These are phyloP conservation scores for Perkinsus olseni DNA, from an alignment of 169 alveolate species.

Conservation along the genomic window DNA sequence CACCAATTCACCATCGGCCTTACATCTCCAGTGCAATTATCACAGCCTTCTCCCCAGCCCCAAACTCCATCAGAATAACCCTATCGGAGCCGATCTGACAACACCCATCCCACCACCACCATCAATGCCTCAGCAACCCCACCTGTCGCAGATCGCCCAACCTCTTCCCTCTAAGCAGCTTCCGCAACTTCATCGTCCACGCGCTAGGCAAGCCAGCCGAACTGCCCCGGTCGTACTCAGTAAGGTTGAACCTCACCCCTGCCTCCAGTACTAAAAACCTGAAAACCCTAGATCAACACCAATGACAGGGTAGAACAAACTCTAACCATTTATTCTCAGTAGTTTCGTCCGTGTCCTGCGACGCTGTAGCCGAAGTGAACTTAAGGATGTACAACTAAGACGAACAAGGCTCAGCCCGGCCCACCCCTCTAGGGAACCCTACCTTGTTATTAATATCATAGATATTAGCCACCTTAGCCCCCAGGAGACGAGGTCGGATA, in stretches of 20 bases:
- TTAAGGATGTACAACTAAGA: neutral
- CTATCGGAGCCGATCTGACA: neutral
- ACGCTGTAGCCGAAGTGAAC: neutral
- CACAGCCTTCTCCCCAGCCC: neutral
- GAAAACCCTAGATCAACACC: neutral
- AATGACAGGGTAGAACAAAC: neutral
- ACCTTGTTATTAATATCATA: slow-evolving; percentile 27
- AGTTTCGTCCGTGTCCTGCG: neutral
- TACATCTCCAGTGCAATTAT: neutral
- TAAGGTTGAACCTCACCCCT: neutral
- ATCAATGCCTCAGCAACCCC: neutral
- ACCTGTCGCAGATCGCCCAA: neutral
- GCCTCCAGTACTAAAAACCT: neutral
- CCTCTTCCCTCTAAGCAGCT: neutral
- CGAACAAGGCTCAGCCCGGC: neutral
- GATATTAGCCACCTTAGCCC: slow-evolving; percentile 36
- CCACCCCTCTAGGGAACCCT: neutral
- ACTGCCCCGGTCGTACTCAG: neutral
- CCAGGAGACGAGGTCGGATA: slow-evolving; percentile 19
- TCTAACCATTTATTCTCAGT: neutral
- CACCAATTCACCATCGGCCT: neutral
- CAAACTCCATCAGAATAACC: neutral
- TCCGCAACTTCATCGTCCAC: neutral
- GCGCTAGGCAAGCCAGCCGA: neutral
- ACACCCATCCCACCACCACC: neutral